Conservation (phyloP, 805 yeast species). For the Henningerozyma blattae region DNA sequence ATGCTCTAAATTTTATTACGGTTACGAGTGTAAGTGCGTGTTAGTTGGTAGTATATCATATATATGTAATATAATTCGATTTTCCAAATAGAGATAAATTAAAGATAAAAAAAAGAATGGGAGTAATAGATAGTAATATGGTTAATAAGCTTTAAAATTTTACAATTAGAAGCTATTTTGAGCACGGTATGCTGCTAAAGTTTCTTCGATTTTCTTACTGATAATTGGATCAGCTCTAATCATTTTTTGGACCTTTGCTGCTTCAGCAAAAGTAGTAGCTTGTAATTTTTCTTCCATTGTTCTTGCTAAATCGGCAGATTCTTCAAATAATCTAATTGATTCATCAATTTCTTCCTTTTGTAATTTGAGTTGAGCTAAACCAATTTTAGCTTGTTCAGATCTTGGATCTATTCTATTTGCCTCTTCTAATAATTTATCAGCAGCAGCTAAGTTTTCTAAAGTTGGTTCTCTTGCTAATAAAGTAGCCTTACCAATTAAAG, state of each 20-base stretch:
- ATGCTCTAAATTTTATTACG: too few species aligned
- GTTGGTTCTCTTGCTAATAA: slow-evolving; percentile 43
- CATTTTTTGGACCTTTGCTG: slow-evolving; percentile 78
- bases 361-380: slow-evolving; percentile 84
- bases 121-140: too few species aligned
- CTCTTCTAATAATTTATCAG: slow-evolving; percentile 52
- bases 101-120: too few species aligned
- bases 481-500: slow-evolving; percentile 82
- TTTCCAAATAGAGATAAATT: too few species aligned
- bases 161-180: slow-evolving; percentile 13
- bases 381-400: slow-evolving; percentile 77
- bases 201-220: slow-evolving; percentile 49
- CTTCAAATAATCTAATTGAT: slow-evolving; percentile 73
- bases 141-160: too few species aligned
- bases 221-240: slow-evolving; percentile 59
- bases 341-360: slow-evolving; percentile 74
- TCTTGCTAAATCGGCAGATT: slow-evolving; percentile 73
- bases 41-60: too few species aligned
- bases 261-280: slow-evolving; percentile 85
- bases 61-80: too few species aligned
- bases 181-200: slow-evolving; percentile 32
- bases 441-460: slow-evolving; percentile 36
- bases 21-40: too few species aligned
- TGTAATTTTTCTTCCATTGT: slow-evolving; percentile 77
- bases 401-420: slow-evolving; percentile 81